Conservation (phyloP, 495 filamentous ascomycete genomes). For the Xylaria intraflava region DNA sequence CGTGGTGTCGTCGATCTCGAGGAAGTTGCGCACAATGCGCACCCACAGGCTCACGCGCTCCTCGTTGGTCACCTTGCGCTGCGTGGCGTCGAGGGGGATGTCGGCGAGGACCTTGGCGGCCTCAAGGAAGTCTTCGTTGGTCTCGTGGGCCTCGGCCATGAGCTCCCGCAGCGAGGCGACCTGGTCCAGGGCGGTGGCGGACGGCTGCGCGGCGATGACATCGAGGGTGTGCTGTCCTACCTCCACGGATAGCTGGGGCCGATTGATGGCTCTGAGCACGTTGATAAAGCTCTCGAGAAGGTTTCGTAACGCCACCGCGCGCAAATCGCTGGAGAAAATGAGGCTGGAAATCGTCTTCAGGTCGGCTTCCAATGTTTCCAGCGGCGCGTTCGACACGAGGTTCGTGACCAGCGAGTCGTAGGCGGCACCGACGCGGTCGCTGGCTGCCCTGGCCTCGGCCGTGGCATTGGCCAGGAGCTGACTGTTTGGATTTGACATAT, state of each 20-base stretch:
- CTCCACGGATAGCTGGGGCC: constrained; percentile 56
- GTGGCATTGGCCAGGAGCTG: constrained; percentile 44
- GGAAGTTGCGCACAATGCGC: constrained; percentile 86
- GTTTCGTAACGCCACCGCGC: constrained; percentile 67
- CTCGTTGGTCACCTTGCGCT: constrained; percentile 70
- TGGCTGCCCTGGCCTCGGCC: constrained; percentile 47
- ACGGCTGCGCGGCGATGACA: constrained; percentile 52
- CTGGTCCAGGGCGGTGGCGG: constrained; percentile 69
- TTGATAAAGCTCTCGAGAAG: constrained; percentile 63
- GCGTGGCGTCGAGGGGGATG: constrained; percentile 81
- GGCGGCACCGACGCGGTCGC: constrained; percentile 46
- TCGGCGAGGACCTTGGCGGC: constrained; percentile 73
- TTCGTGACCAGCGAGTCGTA: constrained; percentile 63
- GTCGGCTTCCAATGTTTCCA: constrained; percentile 52
- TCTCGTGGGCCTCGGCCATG: constrained; percentile 76
- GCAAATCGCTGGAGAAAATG: constrained; percentile 58
- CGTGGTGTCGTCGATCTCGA: constrained; percentile 90
- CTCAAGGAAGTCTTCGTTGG: constrained; percentile 67
- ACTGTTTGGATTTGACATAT: constrained; percentile 21
- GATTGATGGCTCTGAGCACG: constrained; percentile 48
- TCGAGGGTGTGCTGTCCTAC: constrained; percentile 63
- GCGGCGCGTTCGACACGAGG: constrained; percentile 52
- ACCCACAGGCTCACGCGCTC: constrained; percentile 81
- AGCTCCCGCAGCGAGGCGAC: constrained; percentile 73
- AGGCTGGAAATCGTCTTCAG: constrained; percentile 63